Conservation (phyloP, 2,329 filamentous ascomycete species). For the Tolypocladium ophioglossoides region DNA sequence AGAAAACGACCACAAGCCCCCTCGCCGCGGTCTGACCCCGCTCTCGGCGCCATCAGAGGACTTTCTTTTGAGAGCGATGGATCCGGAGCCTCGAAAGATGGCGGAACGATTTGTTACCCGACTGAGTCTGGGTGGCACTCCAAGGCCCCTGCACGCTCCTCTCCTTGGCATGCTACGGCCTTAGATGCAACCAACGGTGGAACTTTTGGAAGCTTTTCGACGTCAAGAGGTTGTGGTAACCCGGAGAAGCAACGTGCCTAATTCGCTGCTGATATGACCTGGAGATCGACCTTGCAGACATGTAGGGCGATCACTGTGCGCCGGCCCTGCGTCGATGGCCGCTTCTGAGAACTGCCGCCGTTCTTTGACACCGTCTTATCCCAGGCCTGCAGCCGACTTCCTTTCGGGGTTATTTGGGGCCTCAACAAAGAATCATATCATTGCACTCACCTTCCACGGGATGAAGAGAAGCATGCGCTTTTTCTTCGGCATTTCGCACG, state of each 20-base stretch:
- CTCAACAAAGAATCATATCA: not conserved
- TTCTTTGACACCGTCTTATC: not conserved
- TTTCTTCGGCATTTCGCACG: not conserved
- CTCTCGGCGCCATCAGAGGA: not conserved
- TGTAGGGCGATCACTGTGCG: not conserved
- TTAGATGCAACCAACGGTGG: not conserved
- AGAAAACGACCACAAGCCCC: not conserved
- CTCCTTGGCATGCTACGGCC: not conserved
- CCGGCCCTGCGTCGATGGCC: not conserved
- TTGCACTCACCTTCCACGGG: not conserved
- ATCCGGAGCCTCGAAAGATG: not conserved
- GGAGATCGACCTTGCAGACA: slow-evolving; percentile 1
- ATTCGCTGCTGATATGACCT: slow-evolving; percentile 1
- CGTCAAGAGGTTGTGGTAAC: not conserved
- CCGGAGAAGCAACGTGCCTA: not conserved
- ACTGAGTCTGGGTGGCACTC: not conserved
- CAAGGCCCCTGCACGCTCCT: not conserved
- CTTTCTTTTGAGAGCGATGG: no score
- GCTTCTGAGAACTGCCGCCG: not conserved
- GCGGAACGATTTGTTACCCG: not conserved
- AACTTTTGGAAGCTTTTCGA: slow-evolving; percentile 2
- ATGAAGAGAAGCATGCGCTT: not conserved
- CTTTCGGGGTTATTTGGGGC: not conserved
- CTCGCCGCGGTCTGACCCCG: not conserved
- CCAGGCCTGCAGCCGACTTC: not conserved